A percentile compares a stretch with the other conserved stretches of the same genome.
These are phyloP conservation scores for Xerocomellus intermedius DNA, from an alignment of 768 basidiomycete species.

Conservation along the genomic window DNA sequence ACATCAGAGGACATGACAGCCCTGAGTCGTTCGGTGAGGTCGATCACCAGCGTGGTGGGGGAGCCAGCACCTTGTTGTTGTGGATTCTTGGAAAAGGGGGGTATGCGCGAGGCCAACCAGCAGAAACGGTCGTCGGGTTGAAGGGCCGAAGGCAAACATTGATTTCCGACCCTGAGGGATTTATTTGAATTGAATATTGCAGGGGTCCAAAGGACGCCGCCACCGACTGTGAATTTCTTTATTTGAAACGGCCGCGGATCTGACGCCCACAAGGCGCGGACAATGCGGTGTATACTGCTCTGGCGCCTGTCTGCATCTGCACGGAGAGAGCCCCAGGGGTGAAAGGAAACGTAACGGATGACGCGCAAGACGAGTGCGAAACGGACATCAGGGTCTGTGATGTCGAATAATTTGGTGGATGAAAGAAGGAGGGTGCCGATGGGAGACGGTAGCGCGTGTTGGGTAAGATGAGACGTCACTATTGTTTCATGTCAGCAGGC, in stretches of 20 bases:
- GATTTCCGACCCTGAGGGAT: conserved; percentile 17
- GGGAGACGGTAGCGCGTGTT: conserved; percentile 42
- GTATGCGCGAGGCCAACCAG: conserved; percentile 66
- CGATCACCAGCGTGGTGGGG: conserved; percentile 33
- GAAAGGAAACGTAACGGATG: conserved; percentile 68
- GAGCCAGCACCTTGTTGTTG: conserved; percentile 23
- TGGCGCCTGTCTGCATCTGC: conserved; percentile 59
- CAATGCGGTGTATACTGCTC: conserved; percentile 46
- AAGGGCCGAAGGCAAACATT: conserved; percentile 14
- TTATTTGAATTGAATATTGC: conserved; percentile 35
- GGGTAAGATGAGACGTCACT: conserved; percentile 45
- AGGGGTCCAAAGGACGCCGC: conserved; percentile 64
- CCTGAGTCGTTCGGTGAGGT: conserved; percentile 39
- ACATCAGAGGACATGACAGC: conserved; percentile 13
- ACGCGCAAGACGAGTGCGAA: conserved; percentile 50
- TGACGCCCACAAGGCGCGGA: conserved; percentile 45
- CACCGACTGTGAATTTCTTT: conserved; percentile 52
- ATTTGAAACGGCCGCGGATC: conserved; percentile 26
- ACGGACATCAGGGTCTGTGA: conserved; percentile 37
- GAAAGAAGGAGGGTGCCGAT: conserved; percentile 51
- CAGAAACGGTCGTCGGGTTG: conserved; percentile 33
- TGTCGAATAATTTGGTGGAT: conserved; percentile 29
- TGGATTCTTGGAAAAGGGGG: conserved; percentile 40
- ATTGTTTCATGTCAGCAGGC: conserved; percentile 5
- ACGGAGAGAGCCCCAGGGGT: conserved; percentile 71